Evolutionary conservation across 1,284 basidiomycete genomes (phyloP), one percentile per base, ranked within the genome.

Genomic region (Sutorius eximius): DNA sequence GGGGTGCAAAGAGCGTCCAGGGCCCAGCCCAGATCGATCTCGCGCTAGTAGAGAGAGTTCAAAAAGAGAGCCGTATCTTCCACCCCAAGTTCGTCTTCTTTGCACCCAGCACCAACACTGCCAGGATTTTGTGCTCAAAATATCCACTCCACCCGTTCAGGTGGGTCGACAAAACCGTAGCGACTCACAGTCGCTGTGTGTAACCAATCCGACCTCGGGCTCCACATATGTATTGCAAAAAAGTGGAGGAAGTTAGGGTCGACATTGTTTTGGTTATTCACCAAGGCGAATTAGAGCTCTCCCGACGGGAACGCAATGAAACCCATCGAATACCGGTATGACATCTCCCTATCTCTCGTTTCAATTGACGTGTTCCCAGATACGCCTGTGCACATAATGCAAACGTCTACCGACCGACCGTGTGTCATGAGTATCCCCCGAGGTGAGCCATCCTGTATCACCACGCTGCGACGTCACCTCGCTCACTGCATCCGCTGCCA

Each of bases 301-400:
- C 47, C 58, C 83, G 33, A 68, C 61, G 49, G 66, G 10, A 16
- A 71, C 18, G 77, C 74, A 15, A 70, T 84, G 4, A 32, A 65
- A 71, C 44, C 73, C 77, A 58, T 64, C 82, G 47, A 79, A 79
- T 4, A 64, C 73, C 71, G 65, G 81, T 81, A 58, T 50, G 76
- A 71, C 37, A 49, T 32, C 15, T 42, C 24, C n/a, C 18, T 20
- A 29, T n/a, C 20, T 20, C 11, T 22, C 22, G 8, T 50, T 22
- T 42, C 16, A 18, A 12, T 33, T 32, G 10, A 37, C 43, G 3
- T 36, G 16, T 24, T 42, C 12, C 53, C 49, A 62, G 56, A 72
- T 77, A 10, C 82, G 83, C 66, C 81, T 80, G 3, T 83, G 83
- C 59, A 81, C 83, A 66, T 77, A 82, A 27, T 27, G 24, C 3